These are phyloP conservation scores for Vanderwaltozyma polyspora DNA, from an alignment of 805 yeast species.

Conservation along the genomic window DNA sequence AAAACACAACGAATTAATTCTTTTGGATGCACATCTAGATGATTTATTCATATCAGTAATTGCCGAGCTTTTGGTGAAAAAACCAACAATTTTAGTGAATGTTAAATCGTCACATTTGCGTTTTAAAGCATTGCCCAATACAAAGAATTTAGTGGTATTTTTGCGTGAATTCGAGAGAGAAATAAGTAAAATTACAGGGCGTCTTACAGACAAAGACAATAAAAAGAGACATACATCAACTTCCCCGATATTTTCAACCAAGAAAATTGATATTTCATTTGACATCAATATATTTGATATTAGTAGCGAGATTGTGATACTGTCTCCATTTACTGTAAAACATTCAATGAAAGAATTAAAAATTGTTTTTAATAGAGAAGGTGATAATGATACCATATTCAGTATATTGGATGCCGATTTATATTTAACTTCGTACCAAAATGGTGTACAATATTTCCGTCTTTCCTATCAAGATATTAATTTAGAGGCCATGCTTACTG, in stretches of 20 bases:
- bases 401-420: conserved; percentile 18
- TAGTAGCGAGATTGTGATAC: conserved; percentile 17
- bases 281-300: conserved; percentile 8
- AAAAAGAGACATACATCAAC: not conserved
- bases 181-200: not conserved
- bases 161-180: conserved; percentile 9
- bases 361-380: conserved; percentile 10
- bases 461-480: conserved; percentile 17
- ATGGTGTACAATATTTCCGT: conserved; percentile 19
- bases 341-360: conserved; percentile 17
- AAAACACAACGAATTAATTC: conserved; percentile 8
- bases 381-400: conserved; percentile 8
- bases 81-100: conserved; percentile 11
- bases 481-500: conserved; percentile 2
- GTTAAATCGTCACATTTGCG: conserved; percentile 13
- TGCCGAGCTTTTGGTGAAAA: conserved; percentile 10
- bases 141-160: conserved; percentile 9
- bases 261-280: not conserved
- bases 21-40: conserved; percentile 14
- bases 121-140: conserved; percentile 14
- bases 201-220: not conserved
- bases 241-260: not conserved
- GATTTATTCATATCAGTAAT: conserved; percentile 12
- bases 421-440: conserved; percentile 16
- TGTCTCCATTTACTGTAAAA: conserved; percentile 16